Evolutionary conservation across 768 basidiomycete genomes (phyloP), one percentile per base, ranked within the genome.

Genomic region (Boletus eberwhitei): DNA sequence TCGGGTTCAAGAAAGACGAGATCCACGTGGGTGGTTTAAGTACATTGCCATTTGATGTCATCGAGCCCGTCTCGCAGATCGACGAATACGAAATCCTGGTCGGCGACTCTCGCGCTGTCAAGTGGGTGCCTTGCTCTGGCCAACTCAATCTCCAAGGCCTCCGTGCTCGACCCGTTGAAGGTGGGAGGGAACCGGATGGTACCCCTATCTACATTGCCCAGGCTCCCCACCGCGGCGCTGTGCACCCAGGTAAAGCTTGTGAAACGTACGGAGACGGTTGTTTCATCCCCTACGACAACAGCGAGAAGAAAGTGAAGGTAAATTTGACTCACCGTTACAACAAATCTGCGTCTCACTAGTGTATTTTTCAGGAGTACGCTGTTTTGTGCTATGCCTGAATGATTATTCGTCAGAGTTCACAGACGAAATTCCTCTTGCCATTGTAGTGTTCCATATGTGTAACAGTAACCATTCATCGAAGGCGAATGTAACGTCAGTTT

Each of bases 11-110:
- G 43, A 73, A 81, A 58, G 72, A 84, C 5, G 86, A 85, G 62
- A 73, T 82, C 41, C 78, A 85, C 2, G 88, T 86, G 68, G 42
- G 72, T 62, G 16, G n/a, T 43, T 37, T 35, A 26, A 31, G 14
- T 17, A 41, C 40, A 32, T 36, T 47, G 9, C 24, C 16, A 32
- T 35, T 31, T 21, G 6, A 9, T 43, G 16, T 34, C 31, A 50
- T 21, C n/a, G 46, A 51, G 31, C 43, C 13, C 14, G n/a, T 22
- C 13, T 50, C 41, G n/a, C 59, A 88, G 87, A 37, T 84, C 34
- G 79, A 76, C 29, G 76, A 74, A 34, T 90, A 82, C 60, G 88
- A 90, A 63, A 77, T 90, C 43, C 83, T 90, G n/a, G 72, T 88
- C 17, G 88, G 85, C 2, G 74, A 89, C 62, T 71, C 74, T 58